These are phyloP conservation scores for Trichoderma polysporum DNA, from an alignment of 2,329 filamentous ascomycete species.

Conservation along the genomic window DNA sequence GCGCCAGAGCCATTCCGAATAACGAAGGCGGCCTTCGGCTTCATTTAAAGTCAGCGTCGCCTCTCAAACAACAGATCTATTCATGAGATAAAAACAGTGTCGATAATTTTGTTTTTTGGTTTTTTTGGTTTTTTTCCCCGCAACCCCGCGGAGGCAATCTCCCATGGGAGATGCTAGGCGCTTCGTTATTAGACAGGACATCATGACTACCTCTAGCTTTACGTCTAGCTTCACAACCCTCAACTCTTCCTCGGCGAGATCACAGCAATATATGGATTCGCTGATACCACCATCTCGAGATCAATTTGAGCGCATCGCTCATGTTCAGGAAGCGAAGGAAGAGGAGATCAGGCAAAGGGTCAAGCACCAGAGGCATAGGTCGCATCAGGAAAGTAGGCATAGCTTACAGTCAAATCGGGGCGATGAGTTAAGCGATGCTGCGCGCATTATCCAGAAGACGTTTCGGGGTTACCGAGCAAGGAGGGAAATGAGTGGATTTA, in stretches of 20 bases:
- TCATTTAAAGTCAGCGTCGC: background rate
- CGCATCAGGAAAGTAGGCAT: conserved; percentile 34
- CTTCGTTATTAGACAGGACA: background rate
- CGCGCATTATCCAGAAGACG: conserved; percentile 63
- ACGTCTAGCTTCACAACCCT: conserved; percentile 15
- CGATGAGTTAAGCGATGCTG: conserved; percentile 44
- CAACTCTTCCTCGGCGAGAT: conserved; percentile 24
- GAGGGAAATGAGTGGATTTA: conserved; percentile 67
- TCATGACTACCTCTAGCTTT: conserved; percentile 21
- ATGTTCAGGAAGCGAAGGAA: conserved; percentile 49
- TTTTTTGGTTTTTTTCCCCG: background rate
- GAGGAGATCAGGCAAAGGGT: conserved; percentile 43
- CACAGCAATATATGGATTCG: conserved; percentile 51
- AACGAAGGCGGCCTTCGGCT: background rate
- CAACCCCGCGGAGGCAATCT: conserved; percentile 17
- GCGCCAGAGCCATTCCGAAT: background rate
- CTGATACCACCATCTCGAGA: conserved; percentile 47
- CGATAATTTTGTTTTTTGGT: background rate
- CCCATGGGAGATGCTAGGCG: conserved; percentile 16
- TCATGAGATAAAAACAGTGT: background rate
- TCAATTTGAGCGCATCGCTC: conserved; percentile 49
- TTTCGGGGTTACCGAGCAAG: conserved; percentile 76
- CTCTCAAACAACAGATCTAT: background rate
- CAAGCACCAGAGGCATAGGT: conserved; percentile 38
- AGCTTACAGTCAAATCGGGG: conserved; percentile 23